Conservation (phyloP, 2,329 filamentous ascomycete genomes). For the Verruconis gallopava region DNA sequence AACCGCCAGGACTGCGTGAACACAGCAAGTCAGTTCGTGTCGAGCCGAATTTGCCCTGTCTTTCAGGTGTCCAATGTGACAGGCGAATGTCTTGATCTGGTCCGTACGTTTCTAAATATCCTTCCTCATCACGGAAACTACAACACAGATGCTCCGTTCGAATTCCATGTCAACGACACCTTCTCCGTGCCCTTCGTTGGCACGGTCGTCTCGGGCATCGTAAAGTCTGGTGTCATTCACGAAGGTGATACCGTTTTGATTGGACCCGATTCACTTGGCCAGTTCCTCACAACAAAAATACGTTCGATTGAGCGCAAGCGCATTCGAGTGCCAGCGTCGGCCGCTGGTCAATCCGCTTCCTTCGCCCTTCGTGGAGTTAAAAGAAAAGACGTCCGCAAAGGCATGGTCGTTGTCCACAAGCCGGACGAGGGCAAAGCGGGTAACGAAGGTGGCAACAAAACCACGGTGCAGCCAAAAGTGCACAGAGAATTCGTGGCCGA, state of each 20-base stretch:
- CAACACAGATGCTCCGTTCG: slow-evolving; percentile 74
- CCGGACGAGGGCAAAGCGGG: slow-evolving; percentile 38
- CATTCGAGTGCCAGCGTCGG: slow-evolving; percentile 74
- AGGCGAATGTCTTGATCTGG: slow-evolving; percentile 76
- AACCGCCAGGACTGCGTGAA: slow-evolving; percentile 83
- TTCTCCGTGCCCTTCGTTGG: slow-evolving; percentile 97
- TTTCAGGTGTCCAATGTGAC: slow-evolving; percentile 99
- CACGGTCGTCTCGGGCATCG: slow-evolving; percentile 88
- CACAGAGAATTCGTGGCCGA: slow-evolving; percentile 45
- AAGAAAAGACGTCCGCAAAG: slow-evolving; percentile 87
- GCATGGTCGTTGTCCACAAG: slow-evolving; percentile 91
- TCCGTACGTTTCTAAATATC: slow-evolving; percentile 88
- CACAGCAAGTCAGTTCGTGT: slow-evolving; percentile 91
- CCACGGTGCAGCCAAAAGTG: slow-evolving; percentile 34
- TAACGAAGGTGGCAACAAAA: slow-evolving; percentile 30
- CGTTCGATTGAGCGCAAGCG: slow-evolving; percentile 91
- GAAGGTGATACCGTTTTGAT: slow-evolving; percentile 81
- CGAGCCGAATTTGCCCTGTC: slow-evolving; percentile 86
- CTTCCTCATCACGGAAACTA: slow-evolving; percentile 90
- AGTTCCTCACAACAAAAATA: slow-evolving; percentile 77
- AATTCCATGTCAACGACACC: slow-evolving; percentile 93
- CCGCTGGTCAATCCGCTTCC: slow-evolving; percentile 82
- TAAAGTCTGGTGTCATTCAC: slow-evolving; percentile 73
- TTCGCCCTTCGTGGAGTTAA: slow-evolving; percentile 82
- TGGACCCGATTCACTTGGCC: slow-evolving; percentile 79